Conservation (phyloP, 1,284 basidiomycete species). For the Fistulina hepatica region DNA sequence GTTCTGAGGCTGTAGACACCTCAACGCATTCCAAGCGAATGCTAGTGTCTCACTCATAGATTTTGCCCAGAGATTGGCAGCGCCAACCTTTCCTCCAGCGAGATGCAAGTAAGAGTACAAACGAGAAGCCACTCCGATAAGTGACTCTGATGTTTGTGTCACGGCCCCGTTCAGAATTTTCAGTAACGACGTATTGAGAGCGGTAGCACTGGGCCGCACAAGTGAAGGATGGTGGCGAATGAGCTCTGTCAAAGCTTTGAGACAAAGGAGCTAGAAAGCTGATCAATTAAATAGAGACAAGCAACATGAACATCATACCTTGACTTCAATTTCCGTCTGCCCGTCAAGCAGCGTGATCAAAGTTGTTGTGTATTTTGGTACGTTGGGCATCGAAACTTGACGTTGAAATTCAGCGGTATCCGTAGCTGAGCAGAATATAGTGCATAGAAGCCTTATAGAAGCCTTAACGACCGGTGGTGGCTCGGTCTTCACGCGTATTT, state of each 20-base stretch:
- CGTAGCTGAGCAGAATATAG: constrained; percentile 45
- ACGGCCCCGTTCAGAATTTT: constrained; percentile 45
- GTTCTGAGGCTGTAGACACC: constrained; percentile 49
- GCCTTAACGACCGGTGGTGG: constrained; percentile 40
- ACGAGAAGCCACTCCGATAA: constrained; percentile 40
- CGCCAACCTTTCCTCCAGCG: constrained; percentile 68
- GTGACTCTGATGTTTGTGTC: constrained; percentile 26
- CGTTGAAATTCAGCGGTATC: constrained; percentile 65
- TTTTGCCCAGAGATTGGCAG: constrained; percentile 61
- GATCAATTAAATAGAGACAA: neutral
- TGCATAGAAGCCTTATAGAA: constrained; percentile 46
- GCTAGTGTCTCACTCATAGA: constrained; percentile 54
- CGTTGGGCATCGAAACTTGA: constrained; percentile 58
- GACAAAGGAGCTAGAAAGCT: constrained; percentile 35
- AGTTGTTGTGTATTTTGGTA: constrained; percentile 55
- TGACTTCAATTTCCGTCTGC: constrained; percentile 36
- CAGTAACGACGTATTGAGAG: constrained; percentile 42
- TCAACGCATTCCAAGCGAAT: constrained; percentile 51
- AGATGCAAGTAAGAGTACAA: constrained; percentile 53
- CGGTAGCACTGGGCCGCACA: constrained; percentile 40
- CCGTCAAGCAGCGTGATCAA: constrained; percentile 47
- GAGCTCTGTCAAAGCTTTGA: constrained; percentile 45
- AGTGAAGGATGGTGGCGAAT: constrained; percentile 55
- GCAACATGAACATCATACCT: constrained; percentile 27
- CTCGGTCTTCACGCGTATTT: neutral